A percentile compares a stretch with the other conserved stretches of the same genome.
Conservation (phyloP, 1,284 basidiomycete genomes). For the Afroboletus lepidellus region DNA sequence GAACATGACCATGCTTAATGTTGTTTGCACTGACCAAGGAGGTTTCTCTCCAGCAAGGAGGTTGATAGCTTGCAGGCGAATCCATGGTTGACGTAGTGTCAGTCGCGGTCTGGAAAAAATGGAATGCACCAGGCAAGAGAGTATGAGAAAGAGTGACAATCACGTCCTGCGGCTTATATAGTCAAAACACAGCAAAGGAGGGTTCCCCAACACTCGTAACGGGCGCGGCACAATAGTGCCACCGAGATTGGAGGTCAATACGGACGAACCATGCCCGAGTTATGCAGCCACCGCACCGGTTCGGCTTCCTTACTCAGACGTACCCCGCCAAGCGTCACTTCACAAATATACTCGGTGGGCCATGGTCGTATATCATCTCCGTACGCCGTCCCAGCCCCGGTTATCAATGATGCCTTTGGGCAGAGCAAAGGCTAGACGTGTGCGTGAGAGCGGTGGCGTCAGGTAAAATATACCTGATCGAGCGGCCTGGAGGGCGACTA, state of each 20-base stretch:
- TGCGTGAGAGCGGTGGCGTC: conserved; percentile 16
- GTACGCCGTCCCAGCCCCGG: not conserved
- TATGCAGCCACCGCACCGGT: not conserved
- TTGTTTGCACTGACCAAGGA: conserved; percentile 16
- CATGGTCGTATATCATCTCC: not conserved
- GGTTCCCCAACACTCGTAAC: not conserved
- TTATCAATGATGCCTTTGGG: not conserved
- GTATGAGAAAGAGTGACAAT: not conserved
- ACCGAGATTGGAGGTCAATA: conserved; percentile 1
- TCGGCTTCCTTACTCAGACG: not conserved
- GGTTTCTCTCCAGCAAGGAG: not conserved
- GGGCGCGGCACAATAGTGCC: conserved; percentile 7
- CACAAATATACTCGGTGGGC: not conserved
- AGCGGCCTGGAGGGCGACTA: not conserved
- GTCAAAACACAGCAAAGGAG: conserved; percentile 24
- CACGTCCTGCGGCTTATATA: conserved; percentile 26
- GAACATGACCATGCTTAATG: not conserved
- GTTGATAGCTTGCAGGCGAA: not conserved
- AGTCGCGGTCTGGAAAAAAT: no score
- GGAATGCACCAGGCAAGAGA: not conserved
- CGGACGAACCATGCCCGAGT: not conserved
- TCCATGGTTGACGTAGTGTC: conserved; percentile 12
- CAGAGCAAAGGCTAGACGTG: conserved; percentile 9
- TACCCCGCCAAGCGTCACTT: not conserved
- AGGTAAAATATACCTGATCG: not conserved